Percentiles rank a stretch among this genome's conserved stretches.
These are phyloP conservation scores for Ogataea nitratoaversa DNA, from an alignment of 805 yeast species.

Conservation along the genomic window DNA sequence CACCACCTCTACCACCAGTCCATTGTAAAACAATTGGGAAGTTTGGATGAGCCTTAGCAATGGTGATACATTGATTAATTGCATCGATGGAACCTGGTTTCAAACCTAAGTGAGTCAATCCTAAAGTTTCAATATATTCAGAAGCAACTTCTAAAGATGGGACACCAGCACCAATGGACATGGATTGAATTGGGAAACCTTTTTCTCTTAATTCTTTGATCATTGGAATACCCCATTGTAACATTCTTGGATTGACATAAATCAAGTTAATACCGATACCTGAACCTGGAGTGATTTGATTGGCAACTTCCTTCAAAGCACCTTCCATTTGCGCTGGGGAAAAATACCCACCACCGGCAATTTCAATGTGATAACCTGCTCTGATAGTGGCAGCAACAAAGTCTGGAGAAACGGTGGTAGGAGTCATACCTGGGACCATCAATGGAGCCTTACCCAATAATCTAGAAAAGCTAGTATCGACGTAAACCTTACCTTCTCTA, in stretches of 20 bases:
- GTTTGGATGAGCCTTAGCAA: conserved; percentile 91
- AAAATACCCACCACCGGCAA: conserved; percentile 99
- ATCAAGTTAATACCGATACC: conserved; percentile 90
- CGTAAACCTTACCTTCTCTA: conserved; percentile 66
- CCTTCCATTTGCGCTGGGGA: conserved; percentile 60
- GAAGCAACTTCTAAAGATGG: conserved; percentile 96
- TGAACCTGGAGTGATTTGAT: conserved; percentile 71
- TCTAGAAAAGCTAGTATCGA: conserved; percentile 91
- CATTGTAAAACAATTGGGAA: conserved; percentile 98
- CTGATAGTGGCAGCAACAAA: conserved; percentile 91
- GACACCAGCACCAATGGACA: conserved; percentile 99
- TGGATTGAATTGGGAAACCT: conserved; percentile 94
- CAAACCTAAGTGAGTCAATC: conserved; percentile 89
- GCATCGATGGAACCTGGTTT: conserved; percentile 98
- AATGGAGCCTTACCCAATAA: conserved; percentile 92
- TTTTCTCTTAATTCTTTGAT: conserved; percentile 81
- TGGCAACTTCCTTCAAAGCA: conserved; percentile 73
- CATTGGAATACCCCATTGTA: conserved; percentile 98
- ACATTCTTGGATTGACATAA: conserved; percentile 95
- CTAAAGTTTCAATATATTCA: conserved; percentile 90
- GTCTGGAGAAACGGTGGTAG: conserved; percentile 91
- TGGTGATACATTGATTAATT: conserved; percentile 76
- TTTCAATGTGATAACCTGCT: conserved; percentile 95
- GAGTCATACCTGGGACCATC: conserved; percentile 99
- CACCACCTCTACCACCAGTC: conserved; percentile 99